Conservation (phyloP, 805 yeast genomes). For the Jamesozyma spencerorum region DNA sequence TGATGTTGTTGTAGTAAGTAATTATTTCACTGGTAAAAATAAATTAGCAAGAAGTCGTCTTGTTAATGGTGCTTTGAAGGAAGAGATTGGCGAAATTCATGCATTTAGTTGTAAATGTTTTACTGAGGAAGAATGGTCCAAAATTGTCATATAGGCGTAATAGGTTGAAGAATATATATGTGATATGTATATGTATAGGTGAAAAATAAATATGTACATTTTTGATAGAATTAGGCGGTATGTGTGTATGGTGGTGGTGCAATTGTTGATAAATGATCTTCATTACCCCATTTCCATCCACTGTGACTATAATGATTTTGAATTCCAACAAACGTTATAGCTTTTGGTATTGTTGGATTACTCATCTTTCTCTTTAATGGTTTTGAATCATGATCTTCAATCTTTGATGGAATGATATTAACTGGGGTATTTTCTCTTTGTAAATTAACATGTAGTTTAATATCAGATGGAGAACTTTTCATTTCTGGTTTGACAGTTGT, state of each 20-base stretch:
- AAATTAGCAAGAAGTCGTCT: slow-evolving; percentile 77
- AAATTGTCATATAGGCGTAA: slow-evolving; percentile 18
- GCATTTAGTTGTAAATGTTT: slow-evolving; percentile 92
- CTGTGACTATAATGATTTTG: slow-evolving; percentile 4
- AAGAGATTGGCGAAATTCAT: slow-evolving; percentile 81
- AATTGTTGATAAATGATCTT: slow-evolving; percentile 11
- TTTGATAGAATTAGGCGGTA: not conserved
- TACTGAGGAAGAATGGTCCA: slow-evolving; percentile 82
- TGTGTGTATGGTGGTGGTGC: slow-evolving; percentile 23
- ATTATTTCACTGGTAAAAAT: slow-evolving; percentile 68
- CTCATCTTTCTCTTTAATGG: slow-evolving; percentile 2
- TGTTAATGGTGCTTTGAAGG: slow-evolving; percentile 70
- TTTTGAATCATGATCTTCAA: too few relatives aligned
- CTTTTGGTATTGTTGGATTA: slow-evolving; percentile 1
- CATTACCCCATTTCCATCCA: slow-evolving; percentile 21
- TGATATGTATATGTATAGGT: slow-evolving; percentile 1
- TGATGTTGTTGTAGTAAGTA: slow-evolving; percentile 77
- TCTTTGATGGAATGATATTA: too few relatives aligned
- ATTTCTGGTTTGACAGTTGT: not conserved
- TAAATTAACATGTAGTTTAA: too few relatives aligned
- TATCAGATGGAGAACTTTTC: too few relatives aligned
- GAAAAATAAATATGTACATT: not conserved
- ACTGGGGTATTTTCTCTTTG: too few relatives aligned
- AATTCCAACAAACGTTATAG: slow-evolving; percentile 4
- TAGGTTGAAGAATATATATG: slow-evolving; percentile 1